Base-by-base conservation (phyloP, 2,329 filamentous ascomycete species). In the Venturia aucupariae region DNA sequence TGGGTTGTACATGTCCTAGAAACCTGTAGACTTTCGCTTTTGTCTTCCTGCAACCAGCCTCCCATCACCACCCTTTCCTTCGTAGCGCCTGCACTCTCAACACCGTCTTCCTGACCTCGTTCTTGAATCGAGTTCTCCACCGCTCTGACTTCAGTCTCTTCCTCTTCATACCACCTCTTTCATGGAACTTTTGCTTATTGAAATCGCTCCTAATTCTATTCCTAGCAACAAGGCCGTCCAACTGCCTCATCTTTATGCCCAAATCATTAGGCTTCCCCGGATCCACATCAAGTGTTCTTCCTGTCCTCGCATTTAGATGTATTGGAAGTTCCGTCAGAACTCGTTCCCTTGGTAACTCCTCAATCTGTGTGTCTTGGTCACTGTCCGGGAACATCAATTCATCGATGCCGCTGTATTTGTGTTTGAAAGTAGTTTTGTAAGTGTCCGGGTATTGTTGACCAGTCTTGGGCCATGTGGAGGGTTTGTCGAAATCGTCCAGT, bases 131-230 rank as follows among this genome's bases (percentile, higher is more conserved):
- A 35, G 13, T 61, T 41, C 84, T 81, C 87, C 89, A 92, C 67
- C 90, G 80, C 79, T 87, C 80, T 66, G 84, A 86, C 74, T 78
- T 80, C 69, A 91, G 75, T 70, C 90, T 83, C 84, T 94, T 95
- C 75, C 87, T 82, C 82, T 89, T 91, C 71, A 90, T 71, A 2
- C 90, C 90, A 0, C 82, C 82, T 59, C 90, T 79, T 80, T 94
- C 90, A 75, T 95, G 88, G 70, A 85, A 90, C 67, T 80, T 79
- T 76, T 94, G 90, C 67, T 70, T 73, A 24, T 75, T 73, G 63
- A 79, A 79, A 69, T 90, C 86, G 2, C 60, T 65, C 68, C 75
- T 79, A 61, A 94, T 77, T 54, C 75, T 79, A 71, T 93, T 92
- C 70, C 76, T 74, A 48, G 71, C 69, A 68, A 80, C 76, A 62